A percentile compares a stretch with the other conserved stretches of the same genome.
Conservation (phyloP, 2,329 filamentous ascomycete genomes). For the Phialophora macrospora region DNA sequence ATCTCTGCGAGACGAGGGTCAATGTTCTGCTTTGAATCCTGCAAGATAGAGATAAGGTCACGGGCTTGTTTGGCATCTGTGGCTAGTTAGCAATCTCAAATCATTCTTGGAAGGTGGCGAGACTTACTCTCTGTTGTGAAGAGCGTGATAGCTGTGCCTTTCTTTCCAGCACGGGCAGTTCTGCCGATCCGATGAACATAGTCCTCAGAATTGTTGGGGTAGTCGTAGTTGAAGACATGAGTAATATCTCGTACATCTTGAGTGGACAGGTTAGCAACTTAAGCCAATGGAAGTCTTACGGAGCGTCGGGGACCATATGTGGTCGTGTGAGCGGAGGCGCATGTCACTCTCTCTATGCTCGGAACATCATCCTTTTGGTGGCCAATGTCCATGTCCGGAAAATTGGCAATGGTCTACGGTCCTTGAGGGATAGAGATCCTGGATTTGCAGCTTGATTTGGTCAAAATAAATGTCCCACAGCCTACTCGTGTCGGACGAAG, state of each 20-base stretch:
- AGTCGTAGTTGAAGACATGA: slow-evolving; percentile 99
- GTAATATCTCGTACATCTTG: slow-evolving; percentile 99
- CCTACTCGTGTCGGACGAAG: slow-evolving; percentile 35
- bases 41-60: slow-evolving; percentile 90
- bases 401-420: slow-evolving; percentile 64
- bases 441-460: slow-evolving; percentile 74
- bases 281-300: slow-evolving; percentile 54
- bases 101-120: not conserved
- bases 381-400: slow-evolving; percentile 54
- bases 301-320: slow-evolving; percentile 57
- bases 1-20: slow-evolving; percentile 95
- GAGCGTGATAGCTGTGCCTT: slow-evolving; percentile 95
- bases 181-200: slow-evolving; percentile 72
- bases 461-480: slow-evolving; percentile 66
- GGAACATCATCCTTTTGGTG: slow-evolving; percentile 46
- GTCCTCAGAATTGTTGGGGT: slow-evolving; percentile 86
- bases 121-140: slow-evolving; percentile 98
- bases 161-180: slow-evolving; percentile 76
- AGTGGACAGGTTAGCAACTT: slow-evolving; percentile 75
- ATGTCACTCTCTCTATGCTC: slow-evolving; percentile 62
- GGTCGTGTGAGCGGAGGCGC: slow-evolving; percentile 66
- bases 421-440: slow-evolving; percentile 65
- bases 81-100: slow-evolving; percentile 27
- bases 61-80: slow-evolving; percentile 90
- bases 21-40: slow-evolving; percentile 97